Conservation (phyloP, 2,329 filamentous ascomycete genomes). For the Ophiostoma pallidulum region DNA sequence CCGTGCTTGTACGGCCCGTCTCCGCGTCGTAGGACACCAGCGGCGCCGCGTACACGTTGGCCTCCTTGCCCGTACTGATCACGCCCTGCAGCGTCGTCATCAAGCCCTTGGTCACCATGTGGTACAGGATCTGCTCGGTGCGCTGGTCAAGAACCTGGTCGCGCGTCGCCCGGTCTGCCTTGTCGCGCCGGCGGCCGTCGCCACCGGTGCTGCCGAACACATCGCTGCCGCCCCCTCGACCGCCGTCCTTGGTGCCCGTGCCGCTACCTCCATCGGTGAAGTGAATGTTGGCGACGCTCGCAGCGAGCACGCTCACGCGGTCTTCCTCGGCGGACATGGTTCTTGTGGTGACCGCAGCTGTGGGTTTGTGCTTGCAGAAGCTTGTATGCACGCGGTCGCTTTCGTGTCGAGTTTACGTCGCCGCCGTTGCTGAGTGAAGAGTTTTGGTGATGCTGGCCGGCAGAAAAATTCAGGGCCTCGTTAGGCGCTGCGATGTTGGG, state of each 20-base stretch:
- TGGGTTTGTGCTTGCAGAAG: background rate
- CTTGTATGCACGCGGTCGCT: too few species aligned
- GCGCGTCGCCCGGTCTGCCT: conserved; percentile 83
- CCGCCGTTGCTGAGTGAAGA: background rate
- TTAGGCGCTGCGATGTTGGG: background rate
- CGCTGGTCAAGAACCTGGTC: conserved; percentile 92
- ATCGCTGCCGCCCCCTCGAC: conserved; percentile 2
- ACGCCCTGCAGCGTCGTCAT: conserved; percentile 91
- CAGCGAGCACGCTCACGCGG: conserved; percentile 4
- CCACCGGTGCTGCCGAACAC: background rate
- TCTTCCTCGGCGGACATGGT: conserved; percentile 12
- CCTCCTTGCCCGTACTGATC: conserved; percentile 93
- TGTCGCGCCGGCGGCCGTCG: conserved; percentile 41
- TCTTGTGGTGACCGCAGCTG: background rate
- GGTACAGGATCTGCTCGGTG: conserved; percentile 88
- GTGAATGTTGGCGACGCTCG: conserved; percentile 13
- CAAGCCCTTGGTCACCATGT: conserved; percentile 88
- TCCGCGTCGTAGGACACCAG: conserved; percentile 33
- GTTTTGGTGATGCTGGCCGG: background rate
- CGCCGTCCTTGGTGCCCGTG: conserved; percentile 11
- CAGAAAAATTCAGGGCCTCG: conserved; percentile 6
- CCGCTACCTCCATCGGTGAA: conserved; percentile 12
- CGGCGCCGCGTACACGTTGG: conserved; percentile 92
- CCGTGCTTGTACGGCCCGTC: conserved; percentile 34
- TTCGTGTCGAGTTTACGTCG: too few species aligned